Conservation (phyloP, 2,329 filamentous ascomycete species). For the Drechslerella dactyloides region DNA sequence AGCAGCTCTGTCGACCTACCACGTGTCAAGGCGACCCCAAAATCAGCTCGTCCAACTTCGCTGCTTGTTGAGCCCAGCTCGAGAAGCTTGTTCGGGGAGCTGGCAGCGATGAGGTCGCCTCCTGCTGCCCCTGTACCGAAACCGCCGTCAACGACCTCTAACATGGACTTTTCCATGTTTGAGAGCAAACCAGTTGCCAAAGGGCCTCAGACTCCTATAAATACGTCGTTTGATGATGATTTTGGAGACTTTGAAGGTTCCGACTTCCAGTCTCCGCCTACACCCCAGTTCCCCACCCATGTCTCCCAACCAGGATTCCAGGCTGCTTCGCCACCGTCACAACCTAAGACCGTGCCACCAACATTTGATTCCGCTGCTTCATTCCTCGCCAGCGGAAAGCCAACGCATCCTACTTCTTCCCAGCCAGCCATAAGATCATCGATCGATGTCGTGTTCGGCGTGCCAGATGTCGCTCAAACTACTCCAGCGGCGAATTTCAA, state of each 20-base stretch:
- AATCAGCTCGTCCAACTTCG: conserved; percentile 29
- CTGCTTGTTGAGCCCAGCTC: conserved; percentile 36
- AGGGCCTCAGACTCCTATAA: conserved; percentile 15
- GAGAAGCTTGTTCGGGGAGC: conserved; percentile 35
- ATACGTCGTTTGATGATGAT: conserved; percentile 46
- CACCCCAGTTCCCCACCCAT: conserved; percentile 2
- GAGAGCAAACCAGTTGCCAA: conserved; percentile 20
- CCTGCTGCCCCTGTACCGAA: conserved; percentile 20
- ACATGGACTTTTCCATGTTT: conserved; percentile 34
- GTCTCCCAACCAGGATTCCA: not conserved
- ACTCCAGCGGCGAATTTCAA: not conserved
- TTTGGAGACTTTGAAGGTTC: conserved; percentile 48
- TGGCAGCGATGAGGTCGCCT: conserved; percentile 36
- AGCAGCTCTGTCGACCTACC: conserved; percentile 46
- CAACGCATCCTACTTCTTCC: not conserved
- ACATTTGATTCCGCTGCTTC: conserved; percentile 14
- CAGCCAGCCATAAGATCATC: conserved; percentile 18
- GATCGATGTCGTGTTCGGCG: conserved; percentile 37
- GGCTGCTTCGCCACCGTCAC: conserved; percentile 10
- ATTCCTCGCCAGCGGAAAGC: not conserved
- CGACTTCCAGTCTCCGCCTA: conserved; percentile 19
- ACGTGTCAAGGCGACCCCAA: conserved; percentile 20
- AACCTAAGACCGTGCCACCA: conserved; percentile 8
- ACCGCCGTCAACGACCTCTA: conserved; percentile 15
- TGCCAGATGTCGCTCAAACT: conserved; percentile 1